Conservation (phyloP, 805 yeast genomes). For the Maudiozyma bulderi region DNA sequence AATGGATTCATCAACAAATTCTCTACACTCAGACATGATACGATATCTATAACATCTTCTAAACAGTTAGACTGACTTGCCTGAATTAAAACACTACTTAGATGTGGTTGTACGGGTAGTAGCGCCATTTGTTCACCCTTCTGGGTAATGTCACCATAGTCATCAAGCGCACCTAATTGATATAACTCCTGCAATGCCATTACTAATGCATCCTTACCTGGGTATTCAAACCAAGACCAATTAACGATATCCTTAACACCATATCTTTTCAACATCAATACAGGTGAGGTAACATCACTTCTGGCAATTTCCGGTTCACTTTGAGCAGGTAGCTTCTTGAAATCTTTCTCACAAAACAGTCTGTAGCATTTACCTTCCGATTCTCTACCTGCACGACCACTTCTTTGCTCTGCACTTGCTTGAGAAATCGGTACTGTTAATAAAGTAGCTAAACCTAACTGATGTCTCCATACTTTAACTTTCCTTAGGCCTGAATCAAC, state of each 20-base stretch:
- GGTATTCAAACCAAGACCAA: constrained; percentile 92
- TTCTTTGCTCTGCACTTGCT: constrained; percentile 89
- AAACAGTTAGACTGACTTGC: constrained; percentile 53
- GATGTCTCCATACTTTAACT: constrained; percentile 91
- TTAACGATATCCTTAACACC: constrained; percentile 75
- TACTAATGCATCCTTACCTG: constrained; percentile 66
- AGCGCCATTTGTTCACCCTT: constrained; percentile 82
- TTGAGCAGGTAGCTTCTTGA: constrained; percentile 51
- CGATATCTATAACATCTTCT: constrained; percentile 71
- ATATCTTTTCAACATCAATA: constrained; percentile 70
- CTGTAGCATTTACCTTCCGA: constrained; percentile 82
- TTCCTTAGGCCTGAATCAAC: constrained; percentile 88
- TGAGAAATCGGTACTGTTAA: constrained; percentile 87
- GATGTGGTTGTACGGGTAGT: constrained; percentile 85
- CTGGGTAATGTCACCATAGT: constrained; percentile 62
- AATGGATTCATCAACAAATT: constrained; percentile 74
- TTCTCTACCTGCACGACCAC: constrained; percentile 99
- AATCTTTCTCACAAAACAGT: constrained; percentile 68
- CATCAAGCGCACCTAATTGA: constrained; percentile 69
- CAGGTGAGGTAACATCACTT: constrained; percentile 76
- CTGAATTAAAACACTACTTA: constrained; percentile 71
- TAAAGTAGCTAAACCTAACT: constrained; percentile 83
- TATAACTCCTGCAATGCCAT: constrained; percentile 73
- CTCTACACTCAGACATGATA: constrained; percentile 87
- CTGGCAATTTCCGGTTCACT: constrained; percentile 92